Evolutionary conservation across 495 filamentous ascomycete genomes (phyloP).

Genomic region (Penicillium angulare): DNA sequence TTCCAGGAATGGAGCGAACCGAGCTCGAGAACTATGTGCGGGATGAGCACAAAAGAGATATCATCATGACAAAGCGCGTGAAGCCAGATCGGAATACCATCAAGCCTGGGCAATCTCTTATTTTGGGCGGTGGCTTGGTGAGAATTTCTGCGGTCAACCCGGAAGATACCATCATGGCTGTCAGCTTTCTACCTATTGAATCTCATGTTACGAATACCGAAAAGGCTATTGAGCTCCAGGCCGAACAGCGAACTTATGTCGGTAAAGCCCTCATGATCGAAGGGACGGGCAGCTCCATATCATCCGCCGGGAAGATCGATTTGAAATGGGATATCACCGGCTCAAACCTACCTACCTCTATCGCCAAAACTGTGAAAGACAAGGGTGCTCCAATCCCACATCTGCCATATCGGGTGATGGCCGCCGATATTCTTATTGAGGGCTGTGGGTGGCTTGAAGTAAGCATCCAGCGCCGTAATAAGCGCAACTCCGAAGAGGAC

Average conservation of each 20-base stretch:
- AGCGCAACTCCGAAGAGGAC: constrained; percentile 24
- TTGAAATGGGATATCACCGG: constrained; percentile 81
- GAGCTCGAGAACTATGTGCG: constrained; percentile 67
- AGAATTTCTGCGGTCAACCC: constrained; percentile 75
- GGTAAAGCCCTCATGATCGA: constrained; percentile 59
- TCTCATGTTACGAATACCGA: constrained; percentile 73
- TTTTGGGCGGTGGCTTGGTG: constrained; percentile 81
- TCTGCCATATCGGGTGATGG: constrained; percentile 76
- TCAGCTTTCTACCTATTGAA: constrained; percentile 73
- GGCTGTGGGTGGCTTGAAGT: constrained; percentile 93
- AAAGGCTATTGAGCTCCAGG: constrained; percentile 70
- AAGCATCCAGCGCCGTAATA: constrained; percentile 71
- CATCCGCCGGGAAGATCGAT: constrained; percentile 69
- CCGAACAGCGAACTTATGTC: constrained; percentile 49
- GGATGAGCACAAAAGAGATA: constrained; percentile 56
- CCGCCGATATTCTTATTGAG: constrained; percentile 83
- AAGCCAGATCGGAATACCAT: constrained; percentile 66
- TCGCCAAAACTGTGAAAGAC: constrained; percentile 38
- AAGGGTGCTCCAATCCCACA: constrained; percentile 24
- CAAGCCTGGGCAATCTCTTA: constrained; percentile 76
- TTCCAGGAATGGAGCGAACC: constrained; percentile 79
- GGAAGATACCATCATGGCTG: constrained; percentile 63
- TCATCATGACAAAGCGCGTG: constrained; percentile 75
- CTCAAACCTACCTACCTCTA: constrained; percentile 36
- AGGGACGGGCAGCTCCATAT: constrained; percentile 51